phyloP scores from a whole-genome alignment of 495 filamentous ascomycete species.

The Xylaria cubensis region DNA sequence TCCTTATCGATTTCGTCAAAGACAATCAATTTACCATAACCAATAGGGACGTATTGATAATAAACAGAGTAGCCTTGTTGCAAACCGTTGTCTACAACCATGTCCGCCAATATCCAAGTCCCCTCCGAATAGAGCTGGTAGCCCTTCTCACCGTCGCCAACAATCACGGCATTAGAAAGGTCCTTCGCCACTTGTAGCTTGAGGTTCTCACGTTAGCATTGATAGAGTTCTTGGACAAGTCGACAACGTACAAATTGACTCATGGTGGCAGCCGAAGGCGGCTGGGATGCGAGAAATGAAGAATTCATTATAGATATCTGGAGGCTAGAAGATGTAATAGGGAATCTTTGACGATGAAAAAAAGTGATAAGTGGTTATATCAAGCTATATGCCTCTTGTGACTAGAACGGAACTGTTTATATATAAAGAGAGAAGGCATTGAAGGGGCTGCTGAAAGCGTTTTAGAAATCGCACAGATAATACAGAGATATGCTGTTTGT shows the following conservation, averaged over 20 bases:
- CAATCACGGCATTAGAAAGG: neutral
- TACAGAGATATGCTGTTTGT: neutral
- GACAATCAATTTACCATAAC: neutral
- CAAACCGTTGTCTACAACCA: neutral
- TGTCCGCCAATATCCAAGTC: neutral
- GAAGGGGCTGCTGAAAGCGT: neutral
- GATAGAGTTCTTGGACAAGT: neutral
- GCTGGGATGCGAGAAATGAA: neutral
- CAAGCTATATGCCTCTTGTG: neutral
- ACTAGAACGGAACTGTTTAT: neutral
- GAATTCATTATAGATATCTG: neutral
- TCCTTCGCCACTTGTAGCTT: neutral
- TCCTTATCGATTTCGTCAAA: conserved; percentile 12
- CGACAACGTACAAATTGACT: neutral
- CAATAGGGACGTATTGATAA: neutral
- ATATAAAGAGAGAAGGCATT: neutral
- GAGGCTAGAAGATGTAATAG: neutral
- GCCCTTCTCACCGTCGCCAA: neutral
- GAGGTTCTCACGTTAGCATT: neutral
- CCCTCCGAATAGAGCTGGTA: neutral
- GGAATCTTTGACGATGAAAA: neutral
- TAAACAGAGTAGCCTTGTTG: neutral
- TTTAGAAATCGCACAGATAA: neutral
- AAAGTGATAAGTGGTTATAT: neutral
- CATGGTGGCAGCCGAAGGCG: neutral